Evolutionary conservation across 306 rosid genomes (phyloP).

Genomic region (Castanea mollissima): DNA sequence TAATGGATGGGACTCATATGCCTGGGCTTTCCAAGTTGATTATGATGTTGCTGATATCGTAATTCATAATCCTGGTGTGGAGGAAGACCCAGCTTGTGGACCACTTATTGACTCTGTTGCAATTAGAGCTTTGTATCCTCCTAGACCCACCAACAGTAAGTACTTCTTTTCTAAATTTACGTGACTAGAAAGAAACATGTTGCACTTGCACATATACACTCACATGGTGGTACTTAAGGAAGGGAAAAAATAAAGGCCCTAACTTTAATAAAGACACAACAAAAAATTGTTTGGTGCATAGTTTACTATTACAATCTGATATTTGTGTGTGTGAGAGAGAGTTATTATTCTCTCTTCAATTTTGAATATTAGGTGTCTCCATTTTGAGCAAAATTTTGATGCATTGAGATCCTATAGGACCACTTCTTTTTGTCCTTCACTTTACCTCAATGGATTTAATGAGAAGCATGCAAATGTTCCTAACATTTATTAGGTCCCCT

Average conservation of each 20-base stretch:
- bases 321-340: too few relatives aligned
- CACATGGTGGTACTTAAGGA: background rate
- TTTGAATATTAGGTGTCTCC: background rate
- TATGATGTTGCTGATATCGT: conserved; percentile 40
- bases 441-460: background rate
- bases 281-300: too few relatives aligned
- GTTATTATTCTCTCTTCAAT: background rate
- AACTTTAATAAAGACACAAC: too few relatives aligned
- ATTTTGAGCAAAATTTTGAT: background rate
- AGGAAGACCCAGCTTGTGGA: conserved; percentile 96
- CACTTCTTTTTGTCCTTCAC: background rate
- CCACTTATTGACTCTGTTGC: conserved; percentile 88
- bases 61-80: conserved; percentile 87
- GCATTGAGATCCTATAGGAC: background rate
- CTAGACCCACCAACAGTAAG: conserved; percentile 65
- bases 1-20: conserved; percentile 87
- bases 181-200: background rate
- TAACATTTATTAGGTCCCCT: too few relatives aligned
- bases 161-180: background rate
- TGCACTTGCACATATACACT: background rate
- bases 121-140: conserved; percentile 66
- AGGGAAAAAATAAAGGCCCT: too few relatives aligned
- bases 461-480: too few relatives aligned
- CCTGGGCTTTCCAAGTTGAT: conserved; percentile 76
- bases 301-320: too few relatives aligned